A percentile compares a stretch with the other conserved stretches of the same genome.
These are phyloP conservation scores for Syncephalastrum sp. DNA, from an alignment of 371 early-diverging fungal species.

Conservation along the genomic window DNA sequence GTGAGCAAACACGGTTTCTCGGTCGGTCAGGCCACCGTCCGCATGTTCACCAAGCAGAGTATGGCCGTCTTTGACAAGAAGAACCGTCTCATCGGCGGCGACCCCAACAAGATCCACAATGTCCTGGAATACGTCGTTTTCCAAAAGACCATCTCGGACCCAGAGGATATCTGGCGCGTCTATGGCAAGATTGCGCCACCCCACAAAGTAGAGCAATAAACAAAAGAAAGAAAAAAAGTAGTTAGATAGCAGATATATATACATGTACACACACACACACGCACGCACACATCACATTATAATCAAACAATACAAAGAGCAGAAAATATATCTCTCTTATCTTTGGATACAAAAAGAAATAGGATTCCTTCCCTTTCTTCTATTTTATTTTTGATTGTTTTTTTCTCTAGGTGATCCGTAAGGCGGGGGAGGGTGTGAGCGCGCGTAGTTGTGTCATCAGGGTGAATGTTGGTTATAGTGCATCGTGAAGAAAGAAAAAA, in stretches of 20 bases:
- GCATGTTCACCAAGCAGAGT: conserved; percentile 71
- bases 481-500: conserved; percentile 1
- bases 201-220: conserved; percentile 30
- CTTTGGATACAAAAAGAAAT: too few species aligned
- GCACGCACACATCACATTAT: too few species aligned
- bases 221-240: conserved; percentile 2
- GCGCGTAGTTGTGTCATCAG: too few species aligned
- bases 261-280: too few species aligned
- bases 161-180: conserved; percentile 68
- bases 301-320: too few species aligned
- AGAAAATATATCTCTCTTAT: too few species aligned
- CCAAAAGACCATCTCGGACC: conserved; percentile 66
- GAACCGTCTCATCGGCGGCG: conserved; percentile 56
- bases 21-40: conserved; percentile 69
- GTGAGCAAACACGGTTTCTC: conserved; percentile 49
- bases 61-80: conserved; percentile 64
- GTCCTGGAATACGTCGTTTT: conserved; percentile 71
- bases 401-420: too few species aligned
- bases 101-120: conserved; percentile 56
- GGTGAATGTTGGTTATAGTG: background rate
- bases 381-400: too few species aligned
- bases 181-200: conserved; percentile 67
- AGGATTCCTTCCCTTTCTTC: too few species aligned
- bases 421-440: too few species aligned
- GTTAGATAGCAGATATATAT: background rate